phyloP scores from a whole-genome alignment of 371 early-diverging fungal genomes.

The Mucor racemosus region DNA sequence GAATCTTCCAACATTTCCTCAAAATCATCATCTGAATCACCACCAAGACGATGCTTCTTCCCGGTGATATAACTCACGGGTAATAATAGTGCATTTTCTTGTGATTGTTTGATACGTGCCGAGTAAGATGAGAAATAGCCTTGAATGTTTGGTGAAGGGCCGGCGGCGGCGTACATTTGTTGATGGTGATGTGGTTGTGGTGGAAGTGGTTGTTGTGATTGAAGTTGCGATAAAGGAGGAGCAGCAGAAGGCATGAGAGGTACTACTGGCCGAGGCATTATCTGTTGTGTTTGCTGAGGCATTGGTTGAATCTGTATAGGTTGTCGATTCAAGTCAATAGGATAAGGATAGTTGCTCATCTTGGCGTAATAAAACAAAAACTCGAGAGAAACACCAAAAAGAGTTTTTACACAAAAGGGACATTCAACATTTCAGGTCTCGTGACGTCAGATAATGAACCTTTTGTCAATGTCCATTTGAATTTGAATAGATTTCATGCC shows the following conservation, averaged over 20 bases:
- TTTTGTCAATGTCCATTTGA: background rate
- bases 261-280: background rate
- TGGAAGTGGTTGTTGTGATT: background rate
- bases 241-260: background rate
- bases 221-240: background rate
- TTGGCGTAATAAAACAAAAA: background rate
- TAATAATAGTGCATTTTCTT: slow-evolving; percentile 48
- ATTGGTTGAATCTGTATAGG: slow-evolving; percentile 4
- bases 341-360: background rate
- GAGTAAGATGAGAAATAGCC: slow-evolving; percentile 50
- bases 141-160: slow-evolving; percentile 24
- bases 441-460: background rate
- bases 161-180: background rate
- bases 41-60: slow-evolving; percentile 30
- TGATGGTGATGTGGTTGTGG: background rate
- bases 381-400: background rate
- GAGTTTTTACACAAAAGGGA: background rate
- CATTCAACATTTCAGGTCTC: background rate
- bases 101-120: slow-evolving; percentile 44
- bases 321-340: slow-evolving; percentile 1
- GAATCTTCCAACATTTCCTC: slow-evolving; percentile 42
- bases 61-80: slow-evolving; percentile 41
- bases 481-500: background rate
- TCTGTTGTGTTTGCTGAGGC: background rate
- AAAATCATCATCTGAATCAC: slow-evolving; percentile 49